Evolutionary conservation across 257 asterid species (phyloP).

Genomic region (Misopates orontium): DNA sequence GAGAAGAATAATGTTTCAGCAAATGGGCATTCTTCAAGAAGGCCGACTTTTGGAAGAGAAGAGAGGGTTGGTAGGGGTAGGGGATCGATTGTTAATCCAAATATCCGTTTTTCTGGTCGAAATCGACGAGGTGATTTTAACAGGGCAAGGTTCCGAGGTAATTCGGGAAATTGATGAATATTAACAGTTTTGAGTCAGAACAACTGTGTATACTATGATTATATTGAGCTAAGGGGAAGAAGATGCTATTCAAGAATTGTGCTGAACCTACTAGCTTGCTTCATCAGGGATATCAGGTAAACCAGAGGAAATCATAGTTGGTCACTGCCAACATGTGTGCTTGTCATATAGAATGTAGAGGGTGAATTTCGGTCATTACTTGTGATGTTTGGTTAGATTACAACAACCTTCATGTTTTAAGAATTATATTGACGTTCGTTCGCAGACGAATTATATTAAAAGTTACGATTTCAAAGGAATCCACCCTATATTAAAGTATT

Average conservation of each 20-base stretch:
- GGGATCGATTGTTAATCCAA: constrained; percentile 31
- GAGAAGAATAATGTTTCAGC: constrained; percentile 38
- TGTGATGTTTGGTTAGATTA: too few relatives aligned
- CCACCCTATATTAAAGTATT: too few relatives aligned
- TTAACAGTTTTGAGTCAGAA: not conserved
- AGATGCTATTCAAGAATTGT: too few relatives aligned
- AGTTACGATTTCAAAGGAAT: too few relatives aligned
- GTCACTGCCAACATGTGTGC: not conserved
- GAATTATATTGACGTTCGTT: not conserved
- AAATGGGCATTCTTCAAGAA: constrained; percentile 32
- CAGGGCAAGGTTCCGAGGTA: constrained; percentile 33
- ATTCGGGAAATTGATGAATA: constrained; percentile 33
- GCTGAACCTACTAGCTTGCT: not conserved
- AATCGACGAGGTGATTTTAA: constrained; percentile 40
- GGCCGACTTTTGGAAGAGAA: constrained; percentile 38
- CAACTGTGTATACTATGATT: not conserved
- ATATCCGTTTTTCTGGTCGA: constrained; percentile 30
- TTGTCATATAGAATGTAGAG: not conserved
- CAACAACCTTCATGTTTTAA: too few relatives aligned
- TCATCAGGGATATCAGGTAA: not conserved
- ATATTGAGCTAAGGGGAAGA: too few relatives aligned
- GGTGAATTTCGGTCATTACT: too few relatives aligned
- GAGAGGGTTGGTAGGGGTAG: constrained; percentile 41
- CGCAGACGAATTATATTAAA: not conserved
- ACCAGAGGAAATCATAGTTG: not conserved